Percentiles rank a stretch among this genome's conserved stretches.
phyloP scores from a whole-genome alignment of 2,329 filamentous ascomycete genomes.

The Onygenales sp. region DNA sequence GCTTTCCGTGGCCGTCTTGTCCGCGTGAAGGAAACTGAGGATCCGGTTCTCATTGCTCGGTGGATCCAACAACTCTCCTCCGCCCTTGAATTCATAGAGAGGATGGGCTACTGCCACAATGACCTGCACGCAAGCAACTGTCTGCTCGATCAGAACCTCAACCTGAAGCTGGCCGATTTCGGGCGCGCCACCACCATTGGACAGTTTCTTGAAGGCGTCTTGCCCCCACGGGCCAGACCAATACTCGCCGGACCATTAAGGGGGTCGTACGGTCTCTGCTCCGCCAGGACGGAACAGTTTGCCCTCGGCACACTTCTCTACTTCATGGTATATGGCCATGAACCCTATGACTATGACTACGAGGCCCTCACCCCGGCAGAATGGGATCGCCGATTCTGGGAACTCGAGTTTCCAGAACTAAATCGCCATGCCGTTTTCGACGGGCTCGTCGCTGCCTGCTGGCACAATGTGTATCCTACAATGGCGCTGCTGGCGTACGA shows the following conservation, averaged over 20 bases:
- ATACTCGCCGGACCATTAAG: slow-evolving; percentile 10
- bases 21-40: slow-evolving; percentile 11
- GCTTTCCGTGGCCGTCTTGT: slow-evolving; percentile 6
- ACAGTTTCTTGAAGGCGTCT: slow-evolving; percentile 8
- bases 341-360: slow-evolving; percentile 5
- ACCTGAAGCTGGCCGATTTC: slow-evolving; percentile 12
- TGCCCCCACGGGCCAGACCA: slow-evolving; percentile 10
- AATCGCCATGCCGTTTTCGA: slow-evolving; percentile 12
- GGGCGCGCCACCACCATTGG: slow-evolving; percentile 12
- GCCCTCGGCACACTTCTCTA: slow-evolving; percentile 13
- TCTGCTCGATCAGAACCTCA: slow-evolving; percentile 10
- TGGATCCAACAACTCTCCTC: slow-evolving; percentile 13
- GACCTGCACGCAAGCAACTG: slow-evolving; percentile 8
- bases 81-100: slow-evolving; percentile 13
- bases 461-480: slow-evolving; percentile 15
- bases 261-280: slow-evolving; percentile 14
- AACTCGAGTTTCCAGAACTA: slow-evolving; percentile 14
- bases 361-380: background rate
- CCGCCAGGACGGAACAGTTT: slow-evolving; percentile 15
- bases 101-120: slow-evolving; percentile 13
- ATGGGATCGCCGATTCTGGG: slow-evolving; percentile 9
- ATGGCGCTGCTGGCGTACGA: slow-evolving; percentile 14
- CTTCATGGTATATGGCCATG: slow-evolving; percentile 15
- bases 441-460: slow-evolving; percentile 12
- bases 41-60: slow-evolving; percentile 12